Evolutionary conservation across 164 flowering plant species (phyloP), one percentile per base, ranked within the genome.

Genomic region (Houttuynia cordata): DNA sequence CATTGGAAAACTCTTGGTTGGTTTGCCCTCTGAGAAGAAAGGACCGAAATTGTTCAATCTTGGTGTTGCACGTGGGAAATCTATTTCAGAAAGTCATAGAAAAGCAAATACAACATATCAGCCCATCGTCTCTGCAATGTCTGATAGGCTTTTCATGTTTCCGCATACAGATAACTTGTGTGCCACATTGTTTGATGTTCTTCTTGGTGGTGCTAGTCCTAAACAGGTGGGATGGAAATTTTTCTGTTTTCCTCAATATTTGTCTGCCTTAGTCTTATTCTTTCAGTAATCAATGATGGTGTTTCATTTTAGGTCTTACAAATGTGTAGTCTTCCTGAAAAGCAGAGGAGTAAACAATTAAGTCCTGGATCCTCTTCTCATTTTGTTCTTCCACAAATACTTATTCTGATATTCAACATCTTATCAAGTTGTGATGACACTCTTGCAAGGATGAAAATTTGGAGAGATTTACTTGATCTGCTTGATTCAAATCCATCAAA

Each of bases 191-290:
- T 94, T 94, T 80, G 99, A 94, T 79, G 96, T 83, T 61, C 99
- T 94, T 69, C 97, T 94, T 70, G 99, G 99, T 68, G 97, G 99
- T 68, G 97, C 99, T 65, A 94, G 99, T 67, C 96, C 99, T 56
- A 94, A 85, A 76, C 99, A 94, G 99, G 99, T 94, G 14, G 30
- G 18, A 54, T 10, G 15, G 10, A 4, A 23, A 23, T 12, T 23
- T 54, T 15, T 10, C 17, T 45, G 13, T 8, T 45, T 12, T 45
- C 49, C 49, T 45, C 49, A 45, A 12, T 45, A 17, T 45, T 10
- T 45, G 49, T 17, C 49, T 45, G 49, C 13, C 13, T 54, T 52
- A 20, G 21, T 23, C 24, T 14, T 53, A 10, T 24, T 54, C 23
- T 23, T 10, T 23, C 19, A 14, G 34, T 17, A 23, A 30, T 7